A percentile compares a stretch with the other conserved stretches of the same genome.
phyloP scores from a whole-genome alignment of 495 filamentous ascomycete genomes.

The Aspergillus mulundensis region DNA sequence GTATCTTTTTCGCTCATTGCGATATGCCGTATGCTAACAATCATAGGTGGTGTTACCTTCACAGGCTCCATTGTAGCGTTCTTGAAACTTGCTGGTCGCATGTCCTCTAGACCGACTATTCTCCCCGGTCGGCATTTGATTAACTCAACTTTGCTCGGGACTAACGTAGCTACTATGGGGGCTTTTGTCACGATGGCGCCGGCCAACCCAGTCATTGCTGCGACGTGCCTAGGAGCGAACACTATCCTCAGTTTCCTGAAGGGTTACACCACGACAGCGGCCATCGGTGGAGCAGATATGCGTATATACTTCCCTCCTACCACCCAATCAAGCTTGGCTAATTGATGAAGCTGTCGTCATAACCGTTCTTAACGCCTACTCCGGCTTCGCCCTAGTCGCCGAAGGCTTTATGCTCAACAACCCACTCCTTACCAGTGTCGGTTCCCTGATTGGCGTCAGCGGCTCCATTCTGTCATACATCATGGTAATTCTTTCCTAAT shows the following conservation, averaged over 20 bases:
- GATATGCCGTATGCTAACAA: not conserved
- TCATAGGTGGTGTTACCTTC: constrained; percentile 72
- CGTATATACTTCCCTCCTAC: constrained; percentile 29
- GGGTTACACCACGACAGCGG: constrained; percentile 75
- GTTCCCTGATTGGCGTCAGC: constrained; percentile 74
- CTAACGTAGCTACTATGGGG: constrained; percentile 74
- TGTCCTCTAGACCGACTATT: constrained; percentile 67
- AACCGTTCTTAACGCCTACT: constrained; percentile 80
- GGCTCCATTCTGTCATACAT: constrained; percentile 82
- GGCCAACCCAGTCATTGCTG: constrained; percentile 66
- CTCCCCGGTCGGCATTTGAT: constrained; percentile 66
- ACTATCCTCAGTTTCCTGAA: constrained; percentile 73
- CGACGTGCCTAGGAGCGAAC: constrained; percentile 66
- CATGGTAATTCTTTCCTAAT: constrained; percentile 37
- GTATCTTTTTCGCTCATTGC: constrained; percentile 12
- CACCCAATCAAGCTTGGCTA: not conserved
- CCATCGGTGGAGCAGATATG: constrained; percentile 84
- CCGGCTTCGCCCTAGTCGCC: constrained; percentile 76
- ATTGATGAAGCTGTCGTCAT: constrained; percentile 61
- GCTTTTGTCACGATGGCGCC: constrained; percentile 74
- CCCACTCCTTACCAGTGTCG: constrained; percentile 70
- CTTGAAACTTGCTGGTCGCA: constrained; percentile 70
- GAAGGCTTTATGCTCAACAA: constrained; percentile 88
- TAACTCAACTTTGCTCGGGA: constrained; percentile 64
- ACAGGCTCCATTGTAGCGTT: constrained; percentile 80